phyloP scores from a whole-genome alignment of 1,139 yeast species.

The Diutina siamensis region DNA sequence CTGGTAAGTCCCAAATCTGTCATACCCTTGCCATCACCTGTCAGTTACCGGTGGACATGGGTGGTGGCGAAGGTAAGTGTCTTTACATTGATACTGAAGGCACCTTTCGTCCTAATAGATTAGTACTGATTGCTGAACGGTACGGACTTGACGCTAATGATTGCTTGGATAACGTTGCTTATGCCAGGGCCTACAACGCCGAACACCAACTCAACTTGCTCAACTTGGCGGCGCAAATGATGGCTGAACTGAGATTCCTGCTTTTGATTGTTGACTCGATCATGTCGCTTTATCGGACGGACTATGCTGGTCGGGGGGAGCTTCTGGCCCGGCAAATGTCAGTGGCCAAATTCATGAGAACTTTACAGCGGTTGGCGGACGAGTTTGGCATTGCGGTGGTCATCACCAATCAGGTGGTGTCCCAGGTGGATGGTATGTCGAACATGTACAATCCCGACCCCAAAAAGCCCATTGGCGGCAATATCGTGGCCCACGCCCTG shows the following conservation, averaged over 20 bases:
- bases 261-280: conserved; percentile 87
- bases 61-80: conserved; percentile 98
- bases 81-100: conserved; percentile 95
- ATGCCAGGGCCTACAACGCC: conserved; percentile 94
- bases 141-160: conserved; percentile 92
- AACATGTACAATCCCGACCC: conserved; percentile 88
- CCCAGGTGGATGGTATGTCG: conserved; percentile 90
- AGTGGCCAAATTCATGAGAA: conserved; percentile 87
- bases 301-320: conserved; percentile 93
- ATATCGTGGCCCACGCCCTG: conserved; percentile 93
- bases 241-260: conserved; percentile 82
- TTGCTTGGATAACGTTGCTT: conserved; percentile 91
- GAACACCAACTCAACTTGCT: conserved; percentile 87
- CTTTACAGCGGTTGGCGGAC: conserved; percentile 86
- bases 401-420: conserved; percentile 97
- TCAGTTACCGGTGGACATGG: conserved; percentile 93
- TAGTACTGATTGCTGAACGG: conserved; percentile 82
- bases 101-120: conserved; percentile 85
- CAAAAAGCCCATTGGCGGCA: conserved; percentile 98
- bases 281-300: conserved; percentile 94
- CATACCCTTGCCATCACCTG: conserved; percentile 96
- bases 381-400: conserved; percentile 97
- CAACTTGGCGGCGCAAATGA: conserved; percentile 89
- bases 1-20: conserved; percentile 94
- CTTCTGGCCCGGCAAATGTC: conserved; percentile 91